Evolutionary conservation across 73 alveolate species (phyloP).

Genomic region (Paramecium biaurelia): DNA sequence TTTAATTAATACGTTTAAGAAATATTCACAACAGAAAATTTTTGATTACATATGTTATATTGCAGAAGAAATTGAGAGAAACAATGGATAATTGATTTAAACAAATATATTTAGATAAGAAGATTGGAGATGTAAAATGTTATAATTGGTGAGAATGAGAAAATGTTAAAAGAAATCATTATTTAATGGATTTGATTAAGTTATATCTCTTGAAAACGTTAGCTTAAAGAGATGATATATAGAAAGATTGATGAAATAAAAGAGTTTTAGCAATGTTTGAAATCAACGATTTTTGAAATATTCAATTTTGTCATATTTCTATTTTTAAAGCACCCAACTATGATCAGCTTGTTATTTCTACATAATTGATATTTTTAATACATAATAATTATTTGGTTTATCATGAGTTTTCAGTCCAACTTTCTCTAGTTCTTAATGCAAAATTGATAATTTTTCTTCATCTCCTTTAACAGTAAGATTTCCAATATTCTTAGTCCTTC

Average conservation of each 20-base stretch:
- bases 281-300: not conserved
- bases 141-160: too few species aligned
- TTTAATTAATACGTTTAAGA: not conserved
- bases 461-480: not conserved
- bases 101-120: too few species aligned
- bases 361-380: not conserved
- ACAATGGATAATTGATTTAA: too few species aligned
- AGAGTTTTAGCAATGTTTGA: not conserved
- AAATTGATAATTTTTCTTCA: not conserved
- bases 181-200: too few species aligned
- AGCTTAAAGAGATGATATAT: too few species aligned
- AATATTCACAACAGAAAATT: not conserved
- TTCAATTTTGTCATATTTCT: conserved; percentile 29
- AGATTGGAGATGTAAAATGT: too few species aligned
- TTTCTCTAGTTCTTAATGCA: not conserved
- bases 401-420: not conserved
- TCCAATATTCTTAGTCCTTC: not conserved
- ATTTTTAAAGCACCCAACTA: not conserved
- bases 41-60: too few species aligned
- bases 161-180: too few species aligned
- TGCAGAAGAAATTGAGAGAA: too few species aligned
- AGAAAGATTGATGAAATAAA: not conserved
- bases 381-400: conserved; percentile 16
- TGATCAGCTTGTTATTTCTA: not conserved
- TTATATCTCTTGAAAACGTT: too few species aligned